Conservation (phyloP, 345 rosid species). For the Eucalyptus marginata region DNA sequence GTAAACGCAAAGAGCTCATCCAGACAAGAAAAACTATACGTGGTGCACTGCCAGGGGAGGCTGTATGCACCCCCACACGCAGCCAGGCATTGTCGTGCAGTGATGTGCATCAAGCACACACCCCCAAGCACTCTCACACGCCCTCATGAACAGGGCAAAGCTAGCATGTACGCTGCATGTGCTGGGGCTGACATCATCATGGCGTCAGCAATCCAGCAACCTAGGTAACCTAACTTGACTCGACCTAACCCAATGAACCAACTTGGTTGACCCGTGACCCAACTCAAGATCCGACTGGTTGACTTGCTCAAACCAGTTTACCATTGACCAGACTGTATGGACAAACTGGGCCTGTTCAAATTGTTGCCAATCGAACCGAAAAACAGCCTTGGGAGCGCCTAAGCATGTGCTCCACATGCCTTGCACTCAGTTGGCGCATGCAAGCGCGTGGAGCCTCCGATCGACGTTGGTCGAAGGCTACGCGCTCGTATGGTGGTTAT, state of each 20-base stretch:
- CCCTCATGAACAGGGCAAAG: rapidly evolving
- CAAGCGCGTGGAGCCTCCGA: rapidly evolving
- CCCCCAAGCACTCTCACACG: no score
- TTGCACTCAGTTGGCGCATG: no score
- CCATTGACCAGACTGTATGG: no score
- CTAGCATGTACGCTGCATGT: rapidly evolving
- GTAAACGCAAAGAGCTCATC: no score
- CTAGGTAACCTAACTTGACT: rapidly evolving
- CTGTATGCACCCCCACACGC: no score
- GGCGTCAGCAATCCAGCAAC: rapidly evolving
- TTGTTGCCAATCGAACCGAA: rapidly evolving
- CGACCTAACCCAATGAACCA: no score
- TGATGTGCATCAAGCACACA: rapidly evolving
- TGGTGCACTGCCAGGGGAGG: rapidly evolving
- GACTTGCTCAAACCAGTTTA: rapidly evolving
- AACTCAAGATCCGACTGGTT: no score
- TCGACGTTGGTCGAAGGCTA: rapidly evolving
- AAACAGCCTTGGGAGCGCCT: rapidly evolving
- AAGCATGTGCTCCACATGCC: rapidly evolving
- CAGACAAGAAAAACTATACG: no score
- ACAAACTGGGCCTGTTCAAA: rapidly evolving
- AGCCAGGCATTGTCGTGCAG: rapidly evolving
- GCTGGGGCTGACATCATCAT: no score
- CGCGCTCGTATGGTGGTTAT: rapidly evolving
- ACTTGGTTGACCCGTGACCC: no score